Conservation (phyloP, 2,329 filamentous ascomycete genomes). For the Atkinsonella texensis region DNA sequence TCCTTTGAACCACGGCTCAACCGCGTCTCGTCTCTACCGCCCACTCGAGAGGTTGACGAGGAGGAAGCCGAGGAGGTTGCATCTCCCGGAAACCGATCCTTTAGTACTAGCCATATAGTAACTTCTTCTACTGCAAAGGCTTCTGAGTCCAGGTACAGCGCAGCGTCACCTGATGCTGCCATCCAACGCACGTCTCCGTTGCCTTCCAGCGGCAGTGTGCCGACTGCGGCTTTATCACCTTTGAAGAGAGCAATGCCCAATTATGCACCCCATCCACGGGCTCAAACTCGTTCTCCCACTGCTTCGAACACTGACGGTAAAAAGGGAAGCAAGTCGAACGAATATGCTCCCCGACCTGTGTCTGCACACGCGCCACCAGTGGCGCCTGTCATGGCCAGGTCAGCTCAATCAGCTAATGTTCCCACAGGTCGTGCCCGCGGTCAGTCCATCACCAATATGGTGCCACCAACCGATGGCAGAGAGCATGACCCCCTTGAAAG, state of each 20-base stretch:
- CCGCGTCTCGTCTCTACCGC: slow-evolving; percentile 44
- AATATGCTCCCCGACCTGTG: slow-evolving; percentile 41
- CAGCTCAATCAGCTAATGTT: slow-evolving; percentile 15
- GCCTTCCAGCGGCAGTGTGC: slow-evolving; percentile 27
- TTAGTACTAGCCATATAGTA: slow-evolving; percentile 14
- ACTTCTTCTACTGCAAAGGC: slow-evolving; percentile 11
- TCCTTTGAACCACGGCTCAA: slow-evolving; percentile 43
- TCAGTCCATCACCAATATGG: slow-evolving; percentile 43
- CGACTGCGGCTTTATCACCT: slow-evolving; percentile 36
- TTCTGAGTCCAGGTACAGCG: slow-evolving; percentile 26
- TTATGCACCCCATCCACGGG: slow-evolving; percentile 41
- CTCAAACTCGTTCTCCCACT: slow-evolving; percentile 51
- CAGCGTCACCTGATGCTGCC: slow-evolving; percentile 19
- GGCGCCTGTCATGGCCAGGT: slow-evolving; percentile 20
- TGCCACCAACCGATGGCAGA: slow-evolving; percentile 52
- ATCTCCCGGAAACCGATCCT: slow-evolving; percentile 13
- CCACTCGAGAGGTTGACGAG: slow-evolving; percentile 51
- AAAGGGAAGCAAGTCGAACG: slow-evolving; percentile 22
- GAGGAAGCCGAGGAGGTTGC: slow-evolving; percentile 27
- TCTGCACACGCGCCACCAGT: slow-evolving; percentile 34
- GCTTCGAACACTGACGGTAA: slow-evolving; percentile 24
- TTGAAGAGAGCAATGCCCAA: slow-evolving; percentile 40
- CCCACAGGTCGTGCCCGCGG: slow-evolving; percentile 33
- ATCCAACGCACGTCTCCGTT: slow-evolving; percentile 36
- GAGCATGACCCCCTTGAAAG: slow-evolving; percentile 69